A percentile compares a stretch with the other conserved stretches of the same genome.
Evolutionary conservation across 306 rosid genomes (phyloP).

Genomic region (Ormosia semicastrata): DNA sequence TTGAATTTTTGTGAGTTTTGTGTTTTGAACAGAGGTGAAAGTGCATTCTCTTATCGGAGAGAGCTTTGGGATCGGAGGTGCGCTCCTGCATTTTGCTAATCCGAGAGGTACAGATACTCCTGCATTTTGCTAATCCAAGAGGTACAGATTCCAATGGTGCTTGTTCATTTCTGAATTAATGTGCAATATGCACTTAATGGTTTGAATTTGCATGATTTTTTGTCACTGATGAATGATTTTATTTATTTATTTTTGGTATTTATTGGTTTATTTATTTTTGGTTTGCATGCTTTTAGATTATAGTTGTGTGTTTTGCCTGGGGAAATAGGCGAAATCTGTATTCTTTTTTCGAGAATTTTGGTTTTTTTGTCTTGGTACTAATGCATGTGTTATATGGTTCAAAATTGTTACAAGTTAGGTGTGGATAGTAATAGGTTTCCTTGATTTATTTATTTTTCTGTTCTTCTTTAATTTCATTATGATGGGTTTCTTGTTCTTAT

Average conservation of each 20-base stretch:
- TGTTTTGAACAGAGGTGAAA: no score
- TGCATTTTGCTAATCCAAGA: no score
- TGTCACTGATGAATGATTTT: no score
- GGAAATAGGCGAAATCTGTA: not conserved
- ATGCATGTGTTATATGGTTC: constrained; percentile 2
- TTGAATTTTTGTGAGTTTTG: no score
- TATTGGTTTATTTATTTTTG: not conserved
- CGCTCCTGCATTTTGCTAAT: constrained; percentile 5
- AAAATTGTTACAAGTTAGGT: no score
- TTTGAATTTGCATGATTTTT: not conserved
- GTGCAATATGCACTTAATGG: not conserved
- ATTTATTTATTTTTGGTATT: not conserved
- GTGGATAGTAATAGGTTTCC: no score
- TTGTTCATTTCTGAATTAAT: not conserved
- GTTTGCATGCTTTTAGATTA: not conserved
- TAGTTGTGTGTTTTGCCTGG: not conserved
- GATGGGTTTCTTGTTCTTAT: no score
- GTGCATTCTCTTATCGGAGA: not conserved
- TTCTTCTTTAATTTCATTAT: no score
- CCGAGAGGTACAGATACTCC: no score
- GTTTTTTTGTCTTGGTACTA: not conserved
- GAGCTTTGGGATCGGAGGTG: not conserved
- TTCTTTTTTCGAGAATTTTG: not conserved
- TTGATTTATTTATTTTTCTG: no score
- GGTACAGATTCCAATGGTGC: not conserved